Evolutionary conservation across 306 rosid genomes (phyloP).

Genomic region (Psophocarpus tetragonolobus): DNA sequence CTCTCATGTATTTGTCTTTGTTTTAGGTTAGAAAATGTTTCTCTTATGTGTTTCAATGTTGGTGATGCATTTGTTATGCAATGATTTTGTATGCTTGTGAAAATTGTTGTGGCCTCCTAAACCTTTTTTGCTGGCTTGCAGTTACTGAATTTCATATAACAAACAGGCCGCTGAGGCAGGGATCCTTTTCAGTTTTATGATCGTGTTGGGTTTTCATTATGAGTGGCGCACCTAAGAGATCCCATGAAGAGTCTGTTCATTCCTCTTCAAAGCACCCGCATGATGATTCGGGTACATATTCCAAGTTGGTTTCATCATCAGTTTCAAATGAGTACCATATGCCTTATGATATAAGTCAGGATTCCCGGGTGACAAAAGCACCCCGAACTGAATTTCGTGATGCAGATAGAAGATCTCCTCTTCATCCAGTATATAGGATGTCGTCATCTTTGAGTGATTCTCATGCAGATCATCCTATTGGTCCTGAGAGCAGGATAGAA

Average conservation of each 20-base stretch:
- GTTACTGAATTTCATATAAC: slow-evolving; percentile 12
- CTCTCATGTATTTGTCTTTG: neutral
- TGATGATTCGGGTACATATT: slow-evolving; percentile 62
- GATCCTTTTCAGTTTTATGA: slow-evolving; percentile 30
- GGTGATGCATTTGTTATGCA: slow-evolving; percentile 7
- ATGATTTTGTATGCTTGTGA: neutral
- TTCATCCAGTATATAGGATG: slow-evolving; percentile 58
- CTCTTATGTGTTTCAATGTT: slow-evolving; percentile 8
- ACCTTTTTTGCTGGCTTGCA: slow-evolving; percentile 30
- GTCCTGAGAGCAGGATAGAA: slow-evolving; percentile 62
- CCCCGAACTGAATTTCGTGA: slow-evolving; percentile 76
- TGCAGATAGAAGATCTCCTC: slow-evolving; percentile 77
- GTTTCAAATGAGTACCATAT: slow-evolving; percentile 61
- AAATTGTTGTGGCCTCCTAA: neutral
- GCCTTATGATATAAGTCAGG: slow-evolving; percentile 68
- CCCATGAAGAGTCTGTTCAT: slow-evolving; percentile 74
- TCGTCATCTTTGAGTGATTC: slow-evolving; percentile 66
- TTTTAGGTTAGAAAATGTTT: neutral
- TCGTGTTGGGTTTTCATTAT: slow-evolving; percentile 42
- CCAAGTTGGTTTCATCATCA: slow-evolving; percentile 59
- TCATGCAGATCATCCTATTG: slow-evolving; percentile 53
- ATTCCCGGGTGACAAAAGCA: slow-evolving; percentile 56
- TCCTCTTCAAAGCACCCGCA: slow-evolving; percentile 67
- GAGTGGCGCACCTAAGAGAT: slow-evolving; percentile 79
- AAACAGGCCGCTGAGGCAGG: neutral